Conservation (phyloP, 2,329 filamentous ascomycete species). For the Nemania sp. region DNA sequence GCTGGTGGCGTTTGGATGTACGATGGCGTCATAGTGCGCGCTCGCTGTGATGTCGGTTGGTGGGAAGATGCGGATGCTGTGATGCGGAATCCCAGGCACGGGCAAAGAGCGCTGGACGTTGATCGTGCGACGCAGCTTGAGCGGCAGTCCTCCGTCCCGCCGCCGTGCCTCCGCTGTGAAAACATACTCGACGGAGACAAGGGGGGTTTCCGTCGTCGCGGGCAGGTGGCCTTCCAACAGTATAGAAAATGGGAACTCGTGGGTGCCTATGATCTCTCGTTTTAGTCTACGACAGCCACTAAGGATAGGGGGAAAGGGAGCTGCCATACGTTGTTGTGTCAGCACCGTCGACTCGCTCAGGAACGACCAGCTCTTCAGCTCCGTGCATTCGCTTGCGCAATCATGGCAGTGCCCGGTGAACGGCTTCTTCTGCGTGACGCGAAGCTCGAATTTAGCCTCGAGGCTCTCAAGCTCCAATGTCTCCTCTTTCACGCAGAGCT, state of each 20-base stretch:
- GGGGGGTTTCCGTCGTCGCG: constrained; percentile 73
- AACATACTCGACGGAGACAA: constrained; percentile 78
- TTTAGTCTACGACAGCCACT: constrained; percentile 27
- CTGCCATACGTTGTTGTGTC: constrained; percentile 53
- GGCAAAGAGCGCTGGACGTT: constrained; percentile 78
- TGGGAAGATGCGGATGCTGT: constrained; percentile 92
- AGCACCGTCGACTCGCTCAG: constrained; percentile 61
- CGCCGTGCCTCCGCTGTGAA: constrained; percentile 70
- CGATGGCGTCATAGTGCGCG: constrained; percentile 78
- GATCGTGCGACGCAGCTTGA: constrained; percentile 70
- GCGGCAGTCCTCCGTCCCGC: constrained; percentile 60
- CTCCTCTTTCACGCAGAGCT: constrained; percentile 71
- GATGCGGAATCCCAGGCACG: constrained; percentile 76
- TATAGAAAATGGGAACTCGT: constrained; percentile 87
- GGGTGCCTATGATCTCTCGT: constrained; percentile 55
- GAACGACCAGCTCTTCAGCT: constrained; percentile 81
- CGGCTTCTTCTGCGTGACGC: constrained; percentile 78
- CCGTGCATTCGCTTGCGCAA: constrained; percentile 72
- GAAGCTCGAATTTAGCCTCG: constrained; percentile 71
- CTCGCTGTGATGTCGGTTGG: constrained; percentile 91
- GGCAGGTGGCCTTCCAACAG: constrained; percentile 86
- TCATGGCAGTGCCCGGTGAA: constrained; percentile 78
- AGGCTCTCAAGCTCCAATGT: constrained; percentile 71
- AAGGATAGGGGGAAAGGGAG: not conserved
- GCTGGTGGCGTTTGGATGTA: constrained; percentile 85